These are phyloP conservation scores for Flaveria bidentis DNA, from an alignment of 129 eudicot genomes.

Conservation along the genomic window DNA sequence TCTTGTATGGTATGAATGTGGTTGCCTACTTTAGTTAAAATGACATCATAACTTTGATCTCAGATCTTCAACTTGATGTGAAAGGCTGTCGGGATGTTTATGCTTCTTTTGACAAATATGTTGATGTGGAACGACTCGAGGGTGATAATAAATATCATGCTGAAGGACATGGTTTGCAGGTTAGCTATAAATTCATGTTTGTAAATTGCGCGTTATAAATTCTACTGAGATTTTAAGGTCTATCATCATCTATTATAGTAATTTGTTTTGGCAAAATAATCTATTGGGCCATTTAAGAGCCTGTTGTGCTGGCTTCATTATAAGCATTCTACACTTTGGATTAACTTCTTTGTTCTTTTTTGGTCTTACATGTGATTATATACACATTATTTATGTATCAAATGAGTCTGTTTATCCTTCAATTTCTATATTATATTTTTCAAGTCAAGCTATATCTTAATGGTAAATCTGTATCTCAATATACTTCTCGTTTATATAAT, in stretches of 20 bases:
- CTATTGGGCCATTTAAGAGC: conserved; percentile 7
- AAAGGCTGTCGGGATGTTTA: conserved; percentile 94
- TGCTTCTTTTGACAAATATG: conserved; percentile 98
- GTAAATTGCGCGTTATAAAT: background rate
- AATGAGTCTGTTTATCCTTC: background rate
- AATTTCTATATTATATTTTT: background rate
- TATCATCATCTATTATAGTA: background rate
- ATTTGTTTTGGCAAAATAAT: background rate
- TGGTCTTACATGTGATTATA: background rate
- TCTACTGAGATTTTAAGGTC: background rate
- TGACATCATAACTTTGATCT: conserved; percentile 23
- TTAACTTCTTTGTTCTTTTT: background rate
- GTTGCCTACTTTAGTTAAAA: background rate
- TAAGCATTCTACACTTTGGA: background rate
- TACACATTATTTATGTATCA: background rate
- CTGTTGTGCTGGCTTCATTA: background rate
- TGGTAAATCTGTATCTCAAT: background rate
- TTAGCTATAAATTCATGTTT: conserved; percentile 29
- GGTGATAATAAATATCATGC: conserved; percentile 97
- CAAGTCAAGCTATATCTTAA: background rate
- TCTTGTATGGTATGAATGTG: conserved; percentile 1
- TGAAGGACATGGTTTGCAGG: conserved; percentile 92
- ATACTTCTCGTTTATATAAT: background rate
- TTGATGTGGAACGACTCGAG: conserved; percentile 95
- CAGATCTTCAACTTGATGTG: conserved; percentile 98